Conservation (phyloP, 179 eudicot species). For the Spergularia azorica region DNA sequence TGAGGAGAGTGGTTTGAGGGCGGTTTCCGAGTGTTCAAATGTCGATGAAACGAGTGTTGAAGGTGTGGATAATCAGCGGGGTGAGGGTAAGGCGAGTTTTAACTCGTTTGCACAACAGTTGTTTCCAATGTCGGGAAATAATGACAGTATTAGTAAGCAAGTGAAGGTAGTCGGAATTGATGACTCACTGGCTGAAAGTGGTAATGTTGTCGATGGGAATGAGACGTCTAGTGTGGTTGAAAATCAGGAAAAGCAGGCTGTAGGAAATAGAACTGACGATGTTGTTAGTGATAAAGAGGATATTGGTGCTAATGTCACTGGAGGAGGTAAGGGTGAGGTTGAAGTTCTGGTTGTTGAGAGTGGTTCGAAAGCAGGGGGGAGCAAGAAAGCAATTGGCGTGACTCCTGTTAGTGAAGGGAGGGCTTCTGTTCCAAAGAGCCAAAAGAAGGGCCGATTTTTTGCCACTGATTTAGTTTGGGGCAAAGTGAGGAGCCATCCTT, state of each 20-base stretch:
- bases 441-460: slow-evolving; percentile 24
- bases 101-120: slow-evolving; percentile 12
- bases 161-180: not conserved
- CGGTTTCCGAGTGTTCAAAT: slow-evolving; percentile 5
- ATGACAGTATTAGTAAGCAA: slow-evolving; percentile 8
- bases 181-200: not conserved
- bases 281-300: slow-evolving; percentile 12
- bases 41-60: not conserved
- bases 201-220: slow-evolving; percentile 12
- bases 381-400: slow-evolving; percentile 1
- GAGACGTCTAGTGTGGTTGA: not conserved
- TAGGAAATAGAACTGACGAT: not conserved
- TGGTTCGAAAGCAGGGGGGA: not conserved
- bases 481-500: slow-evolving; percentile 45
- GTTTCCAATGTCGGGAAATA: slow-evolving; percentile 6
- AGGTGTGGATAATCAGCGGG: slow-evolving; percentile 5
- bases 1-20: not conserved
- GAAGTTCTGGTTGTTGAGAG: not conserved
- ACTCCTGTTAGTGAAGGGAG: not conserved
- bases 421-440: not conserved
- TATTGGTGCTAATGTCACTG: not conserved
- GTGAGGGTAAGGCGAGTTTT: not conserved
- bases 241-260: slow-evolving; percentile 16
- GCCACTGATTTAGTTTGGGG: slow-evolving; percentile 40
- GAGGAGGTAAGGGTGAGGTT: slow-evolving; percentile 6